These are phyloP conservation scores for Fusarium metavorans DNA, from an alignment of 2,329 filamentous ascomycete genomes.

Conservation along the genomic window DNA sequence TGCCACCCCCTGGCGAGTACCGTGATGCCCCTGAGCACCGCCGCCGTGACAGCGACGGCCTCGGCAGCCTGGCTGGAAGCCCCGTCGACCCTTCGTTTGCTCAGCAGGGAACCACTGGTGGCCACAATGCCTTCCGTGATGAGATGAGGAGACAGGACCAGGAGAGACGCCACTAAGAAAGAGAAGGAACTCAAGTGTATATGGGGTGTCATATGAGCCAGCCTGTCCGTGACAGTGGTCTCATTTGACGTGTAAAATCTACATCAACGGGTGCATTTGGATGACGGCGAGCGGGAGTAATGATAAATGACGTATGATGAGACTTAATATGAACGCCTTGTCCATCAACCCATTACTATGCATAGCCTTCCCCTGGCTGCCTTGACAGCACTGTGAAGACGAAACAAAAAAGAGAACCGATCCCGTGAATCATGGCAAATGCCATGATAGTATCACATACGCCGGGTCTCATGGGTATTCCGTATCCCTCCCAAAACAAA, in stretches of 20 bases:
- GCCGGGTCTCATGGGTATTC: constrained; percentile 42
- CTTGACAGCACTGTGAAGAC: constrained; percentile 8
- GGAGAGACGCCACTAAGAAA: constrained; percentile 48
- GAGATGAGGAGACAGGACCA: constrained; percentile 62
- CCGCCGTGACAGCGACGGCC: constrained; percentile 59
- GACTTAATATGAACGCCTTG: constrained; percentile 41
- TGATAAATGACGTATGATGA: constrained; percentile 41
- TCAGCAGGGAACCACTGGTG: constrained; percentile 50
- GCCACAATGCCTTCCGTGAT: constrained; percentile 61
- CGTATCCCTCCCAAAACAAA: constrained; percentile 32
- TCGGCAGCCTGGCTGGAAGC: constrained; percentile 62
- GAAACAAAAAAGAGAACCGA: constrained; percentile 10
- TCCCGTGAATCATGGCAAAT: constrained; percentile 22
- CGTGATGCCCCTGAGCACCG: constrained; percentile 48
- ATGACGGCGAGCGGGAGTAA: constrained; percentile 32
- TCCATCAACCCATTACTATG: constrained; percentile 22
- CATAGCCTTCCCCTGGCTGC: neutral
- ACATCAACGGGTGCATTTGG: constrained; percentile 19
- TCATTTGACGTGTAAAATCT: constrained; percentile 23
- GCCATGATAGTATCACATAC: constrained; percentile 31
- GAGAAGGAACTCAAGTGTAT: neutral
- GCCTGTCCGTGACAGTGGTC: neutral
- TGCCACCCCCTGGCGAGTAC: constrained; percentile 47
- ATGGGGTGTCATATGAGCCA: constrained; percentile 1
- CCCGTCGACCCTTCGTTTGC: constrained; percentile 58